Evolutionary conservation across 2,329 filamentous ascomycete species (phyloP), one percentile per base, ranked within the genome.

Genomic region (Colletotrichum paranaense): DNA sequence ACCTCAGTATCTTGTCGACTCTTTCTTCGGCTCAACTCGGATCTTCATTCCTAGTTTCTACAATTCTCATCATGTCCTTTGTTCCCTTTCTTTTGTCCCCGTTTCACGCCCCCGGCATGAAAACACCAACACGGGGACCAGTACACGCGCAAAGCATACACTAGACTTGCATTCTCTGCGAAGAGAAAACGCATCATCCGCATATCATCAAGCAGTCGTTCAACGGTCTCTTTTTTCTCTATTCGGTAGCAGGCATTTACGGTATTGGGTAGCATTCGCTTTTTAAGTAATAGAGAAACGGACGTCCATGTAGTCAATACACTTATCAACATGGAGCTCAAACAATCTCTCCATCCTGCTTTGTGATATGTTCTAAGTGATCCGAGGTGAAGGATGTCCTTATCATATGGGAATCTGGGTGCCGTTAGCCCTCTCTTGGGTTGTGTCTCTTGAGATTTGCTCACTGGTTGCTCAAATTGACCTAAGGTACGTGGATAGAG

Each of bases 81-180:
- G 4, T 52, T 53, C 3, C 8, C 24, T 38, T 4, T 24, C n/a
- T 35, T 24, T 3, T 22, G 12, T 22, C 42, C 42, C 16, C 19
- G 7, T 49, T 22, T 49, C 42, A 49, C 4, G 19, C 42, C 19
- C 38, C 3, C 38, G 19, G 42, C 12, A 9, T 22, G 14, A n/a
- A 16, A n/a, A 49, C 16, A 9, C n/a, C 32, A 14, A 7, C 46
- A 26, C 28, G 9, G 14, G 14, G 14, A 19, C n/a, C 8, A 38
- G 30, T 14, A 5, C 14, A 26, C n/a, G 12, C 22, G 22, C 42
- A 30, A 46, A 38, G 24, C 62, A 12, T 64, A 19, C 22, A 38
- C 22, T 64, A 64, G 62, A 64, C 62, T 55, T 64, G 30, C 46
- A 64, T 64, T 64, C 30, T 38, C 62, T 55, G 62, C 62, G 62